These are phyloP conservation scores for Backusella parvicylindrica DNA, from an alignment of 192 early-diverging fungal genomes.

Conservation along the genomic window DNA sequence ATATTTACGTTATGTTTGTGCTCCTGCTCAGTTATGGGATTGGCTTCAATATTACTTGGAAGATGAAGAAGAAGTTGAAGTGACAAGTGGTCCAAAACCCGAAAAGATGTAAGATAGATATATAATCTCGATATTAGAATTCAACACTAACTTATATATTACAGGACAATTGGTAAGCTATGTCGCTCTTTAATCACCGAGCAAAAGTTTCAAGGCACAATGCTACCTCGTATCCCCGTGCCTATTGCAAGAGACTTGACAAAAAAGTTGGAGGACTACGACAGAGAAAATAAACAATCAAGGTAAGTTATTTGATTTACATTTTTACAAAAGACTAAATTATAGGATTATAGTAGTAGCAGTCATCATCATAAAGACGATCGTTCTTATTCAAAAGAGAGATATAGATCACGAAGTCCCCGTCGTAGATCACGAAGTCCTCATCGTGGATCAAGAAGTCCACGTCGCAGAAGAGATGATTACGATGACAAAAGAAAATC, in stretches of 20 bases:
- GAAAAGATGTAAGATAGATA: conserved; percentile 52
- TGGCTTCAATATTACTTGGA: conserved; percentile 78
- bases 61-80: conserved; percentile 70
- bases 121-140: too few relatives aligned
- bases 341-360: not conserved
- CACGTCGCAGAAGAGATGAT: not conserved
- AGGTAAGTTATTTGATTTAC: not conserved
- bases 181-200: conserved; percentile 64
- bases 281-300: conserved; percentile 15
- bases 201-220: conserved; percentile 75
- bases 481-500: not conserved
- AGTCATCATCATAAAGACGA: not conserved
- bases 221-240: conserved; percentile 81
- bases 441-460: not conserved
- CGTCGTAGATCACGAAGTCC: not conserved
- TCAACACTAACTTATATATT: not conserved
- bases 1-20: conserved; percentile 80
- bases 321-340: not conserved
- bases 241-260: conserved; percentile 74
- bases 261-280: conserved; percentile 56
- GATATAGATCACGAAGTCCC: not conserved
- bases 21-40: conserved; percentile 70
- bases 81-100: conserved; percentile 56
- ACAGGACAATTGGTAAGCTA: conserved; percentile 72
- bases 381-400: not conserved